phyloP scores from a whole-genome alignment of 805 yeast species.

The Jamesozyma piceae region DNA sequence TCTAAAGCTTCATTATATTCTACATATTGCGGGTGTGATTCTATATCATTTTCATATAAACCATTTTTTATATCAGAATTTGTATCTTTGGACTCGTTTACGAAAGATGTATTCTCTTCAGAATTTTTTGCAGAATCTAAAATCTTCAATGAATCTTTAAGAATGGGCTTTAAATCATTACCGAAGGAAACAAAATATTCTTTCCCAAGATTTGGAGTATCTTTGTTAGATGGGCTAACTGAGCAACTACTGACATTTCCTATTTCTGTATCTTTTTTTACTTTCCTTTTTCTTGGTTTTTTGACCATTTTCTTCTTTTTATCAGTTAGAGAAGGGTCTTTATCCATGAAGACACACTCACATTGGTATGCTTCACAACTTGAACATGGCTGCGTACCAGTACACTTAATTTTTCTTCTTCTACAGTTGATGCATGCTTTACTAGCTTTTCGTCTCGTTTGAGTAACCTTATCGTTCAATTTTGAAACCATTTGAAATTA shows the following conservation, averaged over 20 bases:
- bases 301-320: too few species aligned
- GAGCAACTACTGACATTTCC: too few species aligned
- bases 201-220: too few species aligned
- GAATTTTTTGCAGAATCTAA: background rate
- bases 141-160: background rate
- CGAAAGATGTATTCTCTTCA: background rate
- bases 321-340: background rate
- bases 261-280: background rate
- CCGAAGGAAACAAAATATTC: too few species aligned
- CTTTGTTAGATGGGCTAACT: too few species aligned
- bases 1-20: conserved; percentile 12
- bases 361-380: conserved; percentile 26
- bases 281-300: background rate
- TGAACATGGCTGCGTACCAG: conserved; percentile 26
- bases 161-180: too few species aligned
- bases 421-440: conserved; percentile 27
- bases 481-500: too few species aligned
- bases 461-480: too few species aligned
- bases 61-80: background rate
- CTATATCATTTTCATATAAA: conserved; percentile 12
- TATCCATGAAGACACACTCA: conserved; percentile 14
- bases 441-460: conserved; percentile 4
- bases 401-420: conserved; percentile 28
- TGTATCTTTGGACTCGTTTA: background rate
- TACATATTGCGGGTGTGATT: conserved; percentile 9